Evolutionary conservation across 306 rosid genomes (phyloP), one percentile per base, ranked within the genome.

Genomic region (Acacia crassicarpa): DNA sequence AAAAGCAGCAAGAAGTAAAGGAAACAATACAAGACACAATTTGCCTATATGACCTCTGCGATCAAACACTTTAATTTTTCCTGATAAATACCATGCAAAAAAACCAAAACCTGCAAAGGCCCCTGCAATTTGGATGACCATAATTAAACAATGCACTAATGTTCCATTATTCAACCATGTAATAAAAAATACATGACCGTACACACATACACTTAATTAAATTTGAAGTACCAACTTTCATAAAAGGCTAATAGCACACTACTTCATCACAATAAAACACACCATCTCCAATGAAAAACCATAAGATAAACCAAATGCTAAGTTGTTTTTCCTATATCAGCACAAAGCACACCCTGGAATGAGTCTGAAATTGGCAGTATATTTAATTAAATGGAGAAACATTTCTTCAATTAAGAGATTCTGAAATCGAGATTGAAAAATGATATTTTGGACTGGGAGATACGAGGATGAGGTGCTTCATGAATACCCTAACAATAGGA

Each of bases 31-130:
- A 46, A 82, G 72, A 59, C 83, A 82, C 7, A 85, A 77, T 45
- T 71, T 71, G 56, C 56, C 75, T 44, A 71, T 44, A 44, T 71
- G 75, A 32, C 81, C 85, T 30, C 80, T 82, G 43, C 78, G 80
- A 46, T 85, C 83, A 35, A 81, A 81, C 41, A 54, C 72, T 81
- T 19, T 8, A n/a, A 82, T 61, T 70, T 85, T 81, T 49, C 88
- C 88, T 3, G 88, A 58, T 68, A 77, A 72, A 41, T 81, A 85
- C 85, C 82, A 81, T 27, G 83, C 75, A 54, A 72, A 48, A 71
- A 71, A 71, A 13, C 80, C 85, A 8, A 85, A 75, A 19, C 88
- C 88, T 32, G 88, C 88, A 81, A 81, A 85, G 27, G 88, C 67
- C 70, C 67, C 85, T 78, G 78, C 77, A 78, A 69, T 30, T 65